These are phyloP conservation scores for Exophiala spinifera DNA, from an alignment of 2,329 filamentous ascomycete genomes.

Conservation along the genomic window DNA sequence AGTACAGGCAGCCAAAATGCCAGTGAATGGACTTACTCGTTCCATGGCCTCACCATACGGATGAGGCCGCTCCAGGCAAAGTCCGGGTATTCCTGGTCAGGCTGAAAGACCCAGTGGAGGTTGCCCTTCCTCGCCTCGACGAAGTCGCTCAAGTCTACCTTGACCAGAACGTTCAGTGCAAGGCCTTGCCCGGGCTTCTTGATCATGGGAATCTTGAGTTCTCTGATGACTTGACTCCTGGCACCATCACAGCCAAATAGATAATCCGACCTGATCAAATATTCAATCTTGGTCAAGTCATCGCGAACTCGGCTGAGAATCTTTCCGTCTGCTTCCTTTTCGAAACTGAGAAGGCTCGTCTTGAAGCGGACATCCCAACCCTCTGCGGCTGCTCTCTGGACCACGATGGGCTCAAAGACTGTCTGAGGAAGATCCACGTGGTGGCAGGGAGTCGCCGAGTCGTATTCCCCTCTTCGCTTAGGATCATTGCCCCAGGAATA, in stretches of 20 bases:
- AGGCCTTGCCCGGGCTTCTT: constrained; percentile 47
- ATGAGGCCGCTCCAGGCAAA: constrained; percentile 52
- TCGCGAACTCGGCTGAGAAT: constrained; percentile 40
- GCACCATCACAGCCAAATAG: constrained; percentile 60
- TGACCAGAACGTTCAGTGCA: constrained; percentile 50
- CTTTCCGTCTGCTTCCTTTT: constrained; percentile 31
- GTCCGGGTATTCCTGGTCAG: constrained; percentile 50
- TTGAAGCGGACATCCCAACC: constrained; percentile 43
- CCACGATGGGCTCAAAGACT: constrained; percentile 43
- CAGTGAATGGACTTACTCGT: constrained; percentile 39
- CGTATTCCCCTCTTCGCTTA: constrained; percentile 38
- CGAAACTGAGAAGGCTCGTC: constrained; percentile 35
- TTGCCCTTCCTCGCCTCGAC: constrained; percentile 54
- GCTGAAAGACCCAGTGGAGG: constrained; percentile 60
- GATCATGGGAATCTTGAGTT: constrained; percentile 48
- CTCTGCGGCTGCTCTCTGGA: constrained; percentile 36
- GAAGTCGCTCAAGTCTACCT: constrained; percentile 51
- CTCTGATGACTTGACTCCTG: constrained; percentile 45
- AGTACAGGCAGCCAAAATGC: not conserved
- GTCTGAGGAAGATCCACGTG: constrained; percentile 46
- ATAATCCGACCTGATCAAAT: constrained; percentile 44
- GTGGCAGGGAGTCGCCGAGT: constrained; percentile 40
- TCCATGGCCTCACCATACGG: constrained; percentile 63
- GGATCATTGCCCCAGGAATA: constrained; percentile 45
- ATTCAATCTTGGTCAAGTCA: constrained; percentile 33